Evolutionary conservation across 1,139 yeast species (phyloP).

Genomic region (Geotrichum klebahnii): DNA sequence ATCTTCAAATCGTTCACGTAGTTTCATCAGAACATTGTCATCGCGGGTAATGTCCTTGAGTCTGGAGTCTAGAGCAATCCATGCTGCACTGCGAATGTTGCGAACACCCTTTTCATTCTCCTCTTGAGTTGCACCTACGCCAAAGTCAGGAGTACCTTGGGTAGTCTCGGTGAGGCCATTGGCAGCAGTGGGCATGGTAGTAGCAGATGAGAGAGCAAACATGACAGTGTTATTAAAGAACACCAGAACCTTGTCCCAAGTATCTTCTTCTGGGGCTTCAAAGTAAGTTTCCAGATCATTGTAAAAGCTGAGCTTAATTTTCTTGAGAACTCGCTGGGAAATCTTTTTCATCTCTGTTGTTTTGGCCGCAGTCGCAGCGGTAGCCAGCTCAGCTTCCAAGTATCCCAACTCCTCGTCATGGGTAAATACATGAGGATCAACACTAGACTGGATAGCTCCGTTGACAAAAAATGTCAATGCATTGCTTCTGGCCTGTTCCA

Average conservation of each 20-base stretch:
- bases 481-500: slow-evolving; percentile 22
- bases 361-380: slow-evolving; percentile 35
- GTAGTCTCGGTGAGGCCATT: slow-evolving; percentile 16
- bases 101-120: slow-evolving; percentile 45
- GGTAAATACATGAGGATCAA: slow-evolving; percentile 31
- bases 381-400: slow-evolving; percentile 32
- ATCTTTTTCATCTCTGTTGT: slow-evolving; percentile 35
- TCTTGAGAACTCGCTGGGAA: slow-evolving; percentile 35
- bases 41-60: slow-evolving; percentile 50
- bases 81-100: slow-evolving; percentile 52
- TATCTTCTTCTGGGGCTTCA: slow-evolving; percentile 44
- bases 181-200: slow-evolving; percentile 19
- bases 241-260: slow-evolving; percentile 60
- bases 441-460: slow-evolving; percentile 29
- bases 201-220: slow-evolving; percentile 33
- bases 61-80: slow-evolving; percentile 60
- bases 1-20: slow-evolving; percentile 64
- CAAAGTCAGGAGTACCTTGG: slow-evolving; percentile 52
- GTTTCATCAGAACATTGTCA: slow-evolving; percentile 37
- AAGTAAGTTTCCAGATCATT: slow-evolving; percentile 35
- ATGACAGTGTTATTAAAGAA: slow-evolving; percentile 47
- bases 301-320: slow-evolving; percentile 30
- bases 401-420: slow-evolving; percentile 27
- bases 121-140: slow-evolving; percentile 51
- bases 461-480: slow-evolving; percentile 25